Evolutionary conservation across 2,329 filamentous ascomycete genomes (phyloP), one percentile per base, ranked within the genome.

Genomic region (Ceratocystis huliohia): DNA sequence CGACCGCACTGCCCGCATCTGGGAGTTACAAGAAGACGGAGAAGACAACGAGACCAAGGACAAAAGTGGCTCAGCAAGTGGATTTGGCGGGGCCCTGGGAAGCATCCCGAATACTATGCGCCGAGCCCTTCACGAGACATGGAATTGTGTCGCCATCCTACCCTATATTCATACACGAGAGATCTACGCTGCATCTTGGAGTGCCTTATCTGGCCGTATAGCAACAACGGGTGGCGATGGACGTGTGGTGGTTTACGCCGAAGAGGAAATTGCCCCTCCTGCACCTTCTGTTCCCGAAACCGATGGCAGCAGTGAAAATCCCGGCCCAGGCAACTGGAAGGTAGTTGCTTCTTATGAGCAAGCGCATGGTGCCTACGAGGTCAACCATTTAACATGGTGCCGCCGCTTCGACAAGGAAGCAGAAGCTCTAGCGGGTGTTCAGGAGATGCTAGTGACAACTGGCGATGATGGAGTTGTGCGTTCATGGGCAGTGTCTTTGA

Each of bases 351-450:
- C 83, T n/a, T 73, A 88, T 1, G 80, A 87, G 61, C 87, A 86
- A 44, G 89, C 87, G 1, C 94, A 99, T 74, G 92, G 91, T 0
- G 89, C 95, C 1, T 96, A 93, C 73, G 94, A 99, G 76, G 82
- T 97, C 69, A 99, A 99, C 72, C 91, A 96, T 75, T 82, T 94
- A 62, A 85, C 84, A 1, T 99, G 94, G 94, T 91, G 91, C 70
- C 84, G 82, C 71, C 81, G 92, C 67, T 88, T 84, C 67, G 91
- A 96, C 74, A 80, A 80, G 63, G 86, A 78, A 0, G 76, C 76
- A 1, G 81, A 81, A 73, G 79, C 76, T 69, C 80, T 75, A 65
- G 79, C 80, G 2, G 74, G 79, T 28, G 50, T 67, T 20, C 90
- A 96, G 71, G 93, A 97, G 76, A 88, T 96, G 74, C 79, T 99